Evolutionary conservation across 2,329 filamentous ascomycete species (phyloP), one percentile per base, ranked within the genome.

Genomic region (Alternaria brassicicola): DNA sequence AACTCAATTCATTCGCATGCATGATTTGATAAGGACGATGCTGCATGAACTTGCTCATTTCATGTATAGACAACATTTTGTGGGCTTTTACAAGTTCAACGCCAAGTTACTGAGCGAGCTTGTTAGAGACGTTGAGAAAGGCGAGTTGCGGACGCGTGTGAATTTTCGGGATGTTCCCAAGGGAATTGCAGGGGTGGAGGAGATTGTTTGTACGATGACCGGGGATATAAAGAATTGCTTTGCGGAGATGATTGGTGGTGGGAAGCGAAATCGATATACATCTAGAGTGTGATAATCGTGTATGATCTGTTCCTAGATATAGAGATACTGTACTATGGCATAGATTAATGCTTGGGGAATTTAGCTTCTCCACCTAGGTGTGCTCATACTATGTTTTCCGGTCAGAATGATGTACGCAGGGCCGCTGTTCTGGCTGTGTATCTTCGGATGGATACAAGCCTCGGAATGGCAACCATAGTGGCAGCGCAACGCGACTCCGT

Each of bases 31-130:
- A 2, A 39, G 42, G 17, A 54, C 55, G 1, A 23, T 58, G 38
- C 15, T 54, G 30, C 55, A 58, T 45, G 55, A 58, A 17, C 50
- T 58, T 15, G 50, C 55, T 36, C 55, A 58, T 39, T n/a, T 53
- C 10, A 17, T n/a, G 15, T 17, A 53, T 53, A 10, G n/a, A 7
- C 31, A 30, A 10, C 51, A 53, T n/a, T 53, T 53, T 4, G 1
- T 36, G 4, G 23, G 38, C 1, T 53, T 53, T 21, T 53, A 53
- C 31, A 35, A 1, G 19, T 53, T 53, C 23, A 53, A 53, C 23
- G 41, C 41, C 1, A 13, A 13, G 2, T 6, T 53, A 10, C n/a
- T 53, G 5, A 33, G 1, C 33, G 51, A 46, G 23, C 30, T 53
- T 15, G 10, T 45, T 15, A 36, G 31, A 8, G 51, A 53, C 25